Evolutionary conservation across 202 grass and related monocot genomes (phyloP), one percentile per base, ranked within the genome.

Genomic region (Cymbopogon flexuosus): DNA sequence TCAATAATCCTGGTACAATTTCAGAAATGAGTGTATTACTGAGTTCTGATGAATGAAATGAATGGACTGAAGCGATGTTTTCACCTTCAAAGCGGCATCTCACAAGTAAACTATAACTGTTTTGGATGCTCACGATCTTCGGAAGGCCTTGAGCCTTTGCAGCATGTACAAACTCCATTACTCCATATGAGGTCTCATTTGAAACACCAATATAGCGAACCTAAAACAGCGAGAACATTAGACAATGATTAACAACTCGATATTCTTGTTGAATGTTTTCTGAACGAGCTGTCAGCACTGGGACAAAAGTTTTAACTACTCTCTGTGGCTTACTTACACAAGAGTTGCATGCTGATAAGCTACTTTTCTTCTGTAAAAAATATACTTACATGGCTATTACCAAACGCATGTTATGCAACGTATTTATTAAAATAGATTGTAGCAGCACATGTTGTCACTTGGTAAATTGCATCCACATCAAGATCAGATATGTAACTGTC

Each of bases 91-190:
- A 94, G 47, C 42, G 84, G 72, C 91, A 97, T 88, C 94, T 90
- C 54, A 72, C 75, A 85, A 97, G 64, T 70, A 97, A 82, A 85
- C 91, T 97, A 75, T 97, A 97, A 75, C 88, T 92, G 52, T 97
- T 97, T 78, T 97, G 94, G 62, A 97, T 97, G 88, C 94, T 97
- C 73, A 92, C 86, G 54, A 97, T 94, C 85, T 94, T 97, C 6
- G 90, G 92, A 84, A 97, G 92, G 56, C 88, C 88, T 37, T 69
- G 81, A 86, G 70, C 13, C 72, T 86, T 94, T 57, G 94, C 86
- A 77, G 94, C 86, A 37, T 97, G 90, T 61, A 88, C 86, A 88
- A 97, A 97, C 65, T 97, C 92, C 94, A 92, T 97, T 31, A 94
- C 92, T 64, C 94, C 94, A 72, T 91, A 97, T 18, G 94, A 97